These are phyloP conservation scores for Microbotryomycetes sp. DNA, from an alignment of 1,284 basidiomycete species.

Conservation along the genomic window DNA sequence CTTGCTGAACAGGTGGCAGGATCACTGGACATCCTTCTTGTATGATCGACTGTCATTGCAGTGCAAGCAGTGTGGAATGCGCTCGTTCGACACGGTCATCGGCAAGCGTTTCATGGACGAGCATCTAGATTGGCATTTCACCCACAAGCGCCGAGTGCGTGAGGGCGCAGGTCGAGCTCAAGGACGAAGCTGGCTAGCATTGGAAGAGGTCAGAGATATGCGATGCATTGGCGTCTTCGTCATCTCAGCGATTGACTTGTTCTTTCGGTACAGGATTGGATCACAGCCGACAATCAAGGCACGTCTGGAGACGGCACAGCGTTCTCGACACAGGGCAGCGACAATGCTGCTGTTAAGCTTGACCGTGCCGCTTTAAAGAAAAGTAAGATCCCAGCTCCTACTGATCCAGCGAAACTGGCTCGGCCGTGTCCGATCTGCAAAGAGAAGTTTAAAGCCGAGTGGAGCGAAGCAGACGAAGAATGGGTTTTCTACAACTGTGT, in stretches of 20 bases:
- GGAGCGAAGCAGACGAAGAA: slow-evolving; percentile 92
- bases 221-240: slow-evolving; percentile 15
- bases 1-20: slow-evolving; percentile 44
- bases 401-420: slow-evolving; percentile 60
- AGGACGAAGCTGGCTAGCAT: slow-evolving; percentile 83
- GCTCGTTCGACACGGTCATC: slow-evolving; percentile 64
- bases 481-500: slow-evolving; percentile 97
- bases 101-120: slow-evolving; percentile 76
- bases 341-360: slow-evolving; percentile 57
- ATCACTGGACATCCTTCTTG: slow-evolving; percentile 71
- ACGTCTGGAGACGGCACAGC: background rate
- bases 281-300: slow-evolving; percentile 45
- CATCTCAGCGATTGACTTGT: no score
- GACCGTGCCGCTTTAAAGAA: slow-evolving; percentile 62
- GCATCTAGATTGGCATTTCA: slow-evolving; percentile 96
- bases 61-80: slow-evolving; percentile 89
- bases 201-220: slow-evolving; percentile 63
- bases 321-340: background rate
- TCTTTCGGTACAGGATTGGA: slow-evolving; percentile 65
- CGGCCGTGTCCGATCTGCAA: slow-evolving; percentile 94
- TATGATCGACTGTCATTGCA: slow-evolving; percentile 69
- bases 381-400: slow-evolving; percentile 76
- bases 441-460: slow-evolving; percentile 86
- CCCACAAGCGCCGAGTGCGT: slow-evolving; percentile 81
- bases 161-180: slow-evolving; percentile 80